Base-by-base conservation (phyloP, 306 rosid species). In the Cajanus cajan region DNA sequence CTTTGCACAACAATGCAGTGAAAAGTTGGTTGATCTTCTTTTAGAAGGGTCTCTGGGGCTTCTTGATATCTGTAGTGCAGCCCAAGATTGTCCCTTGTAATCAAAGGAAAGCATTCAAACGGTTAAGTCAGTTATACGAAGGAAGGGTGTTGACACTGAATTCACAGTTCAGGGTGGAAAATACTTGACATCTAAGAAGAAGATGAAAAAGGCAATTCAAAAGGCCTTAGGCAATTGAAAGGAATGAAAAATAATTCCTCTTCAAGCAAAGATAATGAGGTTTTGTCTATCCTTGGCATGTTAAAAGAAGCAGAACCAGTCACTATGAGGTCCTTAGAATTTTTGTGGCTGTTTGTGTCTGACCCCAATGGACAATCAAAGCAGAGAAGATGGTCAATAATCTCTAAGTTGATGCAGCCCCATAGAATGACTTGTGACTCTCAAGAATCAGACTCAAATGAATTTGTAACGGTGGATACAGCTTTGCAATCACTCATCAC, bases 351-450 rank as follows among this genome's bases (percentile, higher is more conserved):
- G 62, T 74, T 81, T 44, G 31, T 74, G 19, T 65, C 12, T 80
- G 80, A 36, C 5, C 10, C 78, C 8, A 70, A 78, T 36, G 70
- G 55, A 9, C 84, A 74, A 22, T 52, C 52, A 39, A 84, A 68
- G 13, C 25, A 34, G 15, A 79, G 72, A 8, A 61, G 9, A 2
- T 84, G 84, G 79, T 8, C 52, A 9, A 14, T 48, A 4, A 75
- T 84, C 16, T 80, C 82, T 0, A 76, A 76, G 52, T 1, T 84
- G 51, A 54, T 80, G 58, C 79, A 84, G 41, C 44, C 76, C 0
- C 44, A 51, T 28, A 69, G 79, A 69, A 74, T 84, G 10, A 8
- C 58, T 39, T 74, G 82, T 80, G 80, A 72, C 12, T 81, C 71
- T 74, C 55, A 58, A 33, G 74, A 54, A 48, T 21, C 59, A 54